Evolutionary conservation across 495 filamentous ascomycete species (phyloP).

Genomic region (Xylaria scruposa): DNA sequence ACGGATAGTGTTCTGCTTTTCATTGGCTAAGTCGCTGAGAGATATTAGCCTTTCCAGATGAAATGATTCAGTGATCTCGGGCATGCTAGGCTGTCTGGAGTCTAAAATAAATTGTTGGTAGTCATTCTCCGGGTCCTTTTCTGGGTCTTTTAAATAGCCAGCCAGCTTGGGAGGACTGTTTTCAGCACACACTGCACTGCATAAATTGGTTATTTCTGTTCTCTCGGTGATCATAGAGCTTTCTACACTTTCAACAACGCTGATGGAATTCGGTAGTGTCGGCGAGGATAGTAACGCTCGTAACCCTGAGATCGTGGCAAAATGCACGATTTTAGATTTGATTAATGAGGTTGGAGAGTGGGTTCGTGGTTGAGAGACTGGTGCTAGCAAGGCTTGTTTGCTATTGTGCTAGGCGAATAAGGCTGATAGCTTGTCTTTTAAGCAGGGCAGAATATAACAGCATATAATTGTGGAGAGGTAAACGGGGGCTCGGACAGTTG

Average conservation of each 20-base stretch:
- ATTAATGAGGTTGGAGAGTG: not conserved
- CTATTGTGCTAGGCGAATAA: too few species aligned
- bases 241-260: not conserved
- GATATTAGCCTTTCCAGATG: not conserved
- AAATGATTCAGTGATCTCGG: not conserved
- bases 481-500: too few species aligned
- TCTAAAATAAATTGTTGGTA: not conserved
- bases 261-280: not conserved
- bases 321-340: constrained; percentile 8
- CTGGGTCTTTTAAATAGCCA: constrained; percentile 8
- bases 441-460: too few species aligned
- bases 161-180: not conserved
- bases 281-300: not conserved
- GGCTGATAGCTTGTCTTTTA: too few species aligned
- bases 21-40: not conserved
- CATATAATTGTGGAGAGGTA: too few species aligned
- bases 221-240: not conserved
- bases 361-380: not conserved
- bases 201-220: not conserved
- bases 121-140: not conserved
- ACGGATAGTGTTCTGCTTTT: not conserved
- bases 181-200: not conserved
- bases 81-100: not conserved
- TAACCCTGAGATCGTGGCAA: not conserved
- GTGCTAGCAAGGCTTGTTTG: too few species aligned